Conservation (phyloP, 192 early-diverging fungal species). For the Mortierella antarctica region DNA sequence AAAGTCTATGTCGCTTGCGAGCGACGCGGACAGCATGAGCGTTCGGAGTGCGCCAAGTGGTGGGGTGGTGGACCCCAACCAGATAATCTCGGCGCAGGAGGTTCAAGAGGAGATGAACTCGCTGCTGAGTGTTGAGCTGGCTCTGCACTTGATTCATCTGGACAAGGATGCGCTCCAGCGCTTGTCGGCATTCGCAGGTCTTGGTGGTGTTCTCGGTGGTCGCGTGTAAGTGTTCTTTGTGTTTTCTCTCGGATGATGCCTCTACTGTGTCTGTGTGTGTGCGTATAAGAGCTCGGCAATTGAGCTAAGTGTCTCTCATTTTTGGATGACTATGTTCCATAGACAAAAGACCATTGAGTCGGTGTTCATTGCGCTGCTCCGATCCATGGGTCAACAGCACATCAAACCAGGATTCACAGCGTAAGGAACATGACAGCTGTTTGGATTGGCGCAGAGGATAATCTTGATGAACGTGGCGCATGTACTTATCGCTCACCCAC, state of each 20-base stretch:
- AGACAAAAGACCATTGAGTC: conserved; percentile 80
- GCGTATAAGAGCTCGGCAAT: background rate
- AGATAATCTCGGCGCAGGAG: conserved; percentile 33
- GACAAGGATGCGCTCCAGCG: conserved; percentile 84
- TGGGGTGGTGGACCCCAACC: conserved; percentile 20
- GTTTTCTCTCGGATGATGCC: background rate
- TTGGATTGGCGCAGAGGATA: background rate
- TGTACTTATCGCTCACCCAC: too few species aligned
- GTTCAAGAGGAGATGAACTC: conserved; percentile 67
- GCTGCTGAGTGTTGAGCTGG: conserved; percentile 82
- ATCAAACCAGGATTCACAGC: conserved; percentile 76
- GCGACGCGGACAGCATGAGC: conserved; percentile 58
- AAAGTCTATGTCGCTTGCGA: conserved; percentile 34
- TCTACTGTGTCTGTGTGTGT: background rate
- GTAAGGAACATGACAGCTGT: conserved; percentile 25
- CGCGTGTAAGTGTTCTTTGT: conserved; percentile 61
- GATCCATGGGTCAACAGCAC: conserved; percentile 77
- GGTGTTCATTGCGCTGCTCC: conserved; percentile 80
- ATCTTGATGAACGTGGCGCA: too few species aligned
- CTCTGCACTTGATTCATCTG: conserved; percentile 86
- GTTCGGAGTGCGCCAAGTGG: conserved; percentile 27
- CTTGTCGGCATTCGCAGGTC: conserved; percentile 69
- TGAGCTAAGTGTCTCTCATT: too few species aligned
- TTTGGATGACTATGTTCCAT: too few species aligned
- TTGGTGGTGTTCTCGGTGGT: conserved; percentile 68